A percentile compares a stretch with the other conserved stretches of the same genome.
phyloP scores from a whole-genome alignment of 2,329 filamentous ascomycete genomes.

The Pseudogymnoascus sp. region DNA sequence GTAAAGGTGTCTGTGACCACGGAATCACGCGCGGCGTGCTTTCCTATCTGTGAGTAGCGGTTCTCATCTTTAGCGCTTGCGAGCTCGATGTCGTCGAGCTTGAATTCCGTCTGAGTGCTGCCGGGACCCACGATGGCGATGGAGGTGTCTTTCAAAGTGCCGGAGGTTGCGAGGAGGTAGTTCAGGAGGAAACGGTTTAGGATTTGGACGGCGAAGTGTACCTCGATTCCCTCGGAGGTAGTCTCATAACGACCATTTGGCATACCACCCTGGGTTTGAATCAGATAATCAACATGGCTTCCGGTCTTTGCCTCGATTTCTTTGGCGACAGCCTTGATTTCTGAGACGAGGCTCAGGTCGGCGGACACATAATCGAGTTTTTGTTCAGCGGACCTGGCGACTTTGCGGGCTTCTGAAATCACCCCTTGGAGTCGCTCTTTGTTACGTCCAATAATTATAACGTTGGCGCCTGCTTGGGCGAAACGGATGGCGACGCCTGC shows the following conservation, averaged over 20 bases:
- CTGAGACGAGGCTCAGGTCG: neutral
- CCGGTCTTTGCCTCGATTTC: neutral
- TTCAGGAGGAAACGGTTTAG: neutral
- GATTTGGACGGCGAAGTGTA: neutral
- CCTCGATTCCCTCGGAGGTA: neutral
- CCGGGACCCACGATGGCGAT: neutral
- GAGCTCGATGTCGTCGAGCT: neutral
- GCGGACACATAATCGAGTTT: neutral
- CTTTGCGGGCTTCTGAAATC: neutral
- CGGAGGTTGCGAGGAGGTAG: neutral
- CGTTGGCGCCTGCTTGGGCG: neutral
- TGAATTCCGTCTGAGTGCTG: neutral
- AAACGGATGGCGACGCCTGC: conserved; percentile 2
- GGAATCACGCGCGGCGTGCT: neutral
- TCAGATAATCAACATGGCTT: neutral
- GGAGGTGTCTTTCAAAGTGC: neutral
- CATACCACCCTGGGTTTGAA: neutral
- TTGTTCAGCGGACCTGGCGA: neutral
- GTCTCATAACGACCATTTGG: neutral
- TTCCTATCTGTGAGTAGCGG: neutral
- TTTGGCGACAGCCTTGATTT: neutral
- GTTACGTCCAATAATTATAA: neutral
- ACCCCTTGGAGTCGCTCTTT: neutral
- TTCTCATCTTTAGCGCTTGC: neutral
- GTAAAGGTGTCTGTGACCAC: neutral